Percentiles rank a stretch among this genome's conserved stretches.
Evolutionary conservation across 768 basidiomycete genomes (phyloP).

Genomic region (Hemileccinum rubropunctum): DNA sequence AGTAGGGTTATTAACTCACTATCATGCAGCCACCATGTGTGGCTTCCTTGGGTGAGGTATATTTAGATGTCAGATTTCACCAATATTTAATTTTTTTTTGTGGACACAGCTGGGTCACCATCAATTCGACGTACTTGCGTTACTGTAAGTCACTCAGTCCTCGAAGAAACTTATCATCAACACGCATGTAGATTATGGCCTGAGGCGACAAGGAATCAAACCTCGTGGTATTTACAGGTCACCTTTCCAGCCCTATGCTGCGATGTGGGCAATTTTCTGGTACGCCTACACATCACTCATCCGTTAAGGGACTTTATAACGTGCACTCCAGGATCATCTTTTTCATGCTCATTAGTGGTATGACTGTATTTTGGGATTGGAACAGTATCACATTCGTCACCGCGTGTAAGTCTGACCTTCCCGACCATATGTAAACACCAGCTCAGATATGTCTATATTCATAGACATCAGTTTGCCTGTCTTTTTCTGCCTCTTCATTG

Average conservation of each 20-base stretch:
- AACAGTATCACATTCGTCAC: conserved; percentile 48
- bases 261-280: conserved; percentile 72
- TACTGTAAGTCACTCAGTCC: conserved; percentile 48
- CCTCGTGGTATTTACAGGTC: conserved; percentile 62
- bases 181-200: conserved; percentile 8
- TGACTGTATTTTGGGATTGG: conserved; percentile 63
- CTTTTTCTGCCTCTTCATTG: conserved; percentile 44
- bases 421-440: not conserved
- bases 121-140: conserved; percentile 69
- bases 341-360: conserved; percentile 58
- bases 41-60: conserved; percentile 49
- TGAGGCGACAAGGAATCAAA: conserved; percentile 45
- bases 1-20: not conserved
- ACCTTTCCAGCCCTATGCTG: conserved; percentile 59
- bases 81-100: conserved; percentile 46
- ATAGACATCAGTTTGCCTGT: conserved; percentile 39
- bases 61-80: conserved; percentile 31
- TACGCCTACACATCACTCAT: conserved; percentile 36
- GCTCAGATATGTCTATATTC: not conserved
- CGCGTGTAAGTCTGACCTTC: conserved; percentile 33
- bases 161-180: conserved; percentile 21
- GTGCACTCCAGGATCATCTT: conserved; percentile 30
- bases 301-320: not conserved
- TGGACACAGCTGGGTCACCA: conserved; percentile 53
- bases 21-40: conserved; percentile 45